Base-by-base conservation (phyloP, 306 rosid genomes). In the Dalbergia cultrata region DNA sequence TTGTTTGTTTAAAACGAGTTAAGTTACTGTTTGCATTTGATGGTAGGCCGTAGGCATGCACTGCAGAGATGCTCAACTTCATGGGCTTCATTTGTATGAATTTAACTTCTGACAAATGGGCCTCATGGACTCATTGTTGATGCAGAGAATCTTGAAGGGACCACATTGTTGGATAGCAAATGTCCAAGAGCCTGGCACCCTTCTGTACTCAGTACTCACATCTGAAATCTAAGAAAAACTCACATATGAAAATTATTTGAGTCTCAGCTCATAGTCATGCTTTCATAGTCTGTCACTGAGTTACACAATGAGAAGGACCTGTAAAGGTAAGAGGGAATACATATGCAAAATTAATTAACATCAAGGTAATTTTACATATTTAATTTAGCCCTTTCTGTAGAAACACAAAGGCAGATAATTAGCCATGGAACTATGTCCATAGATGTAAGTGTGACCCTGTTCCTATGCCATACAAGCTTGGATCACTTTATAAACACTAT, bases 91-190 rank as follows among this genome's bases (percentile, higher is more conserved):
- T 74, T 70, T 52, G 9, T 31, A 6, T 11, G 22, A 50, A 72
- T 57, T 67, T 69, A 43, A 72, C 26, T 73, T 73, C 3, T 66
- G 63, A 74, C 72, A 74, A 9, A 56, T 65, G 75, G 84, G 75
- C 70, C 11, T 53, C 78, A 21, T 21, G 78, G 78, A 13, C 53
- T 74, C 59, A n/a, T 39, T 65, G 13, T 37, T n/a, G 17, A 63
- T 63, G 44, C 22, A 7, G 22, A 33, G 21, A 63, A 33, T 31
- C 9, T 22, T 61, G 67, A 31, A 61, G 34, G 35, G 8, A 9
- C 50, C 21, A 17, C 4, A 8, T 8, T 43, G 35, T 39, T 65
- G 19, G 45, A 11, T 14, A 34, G 18, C 6, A 63, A 63, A 31
- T n/a, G 62, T 26, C 19, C 31, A 35, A 26, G 49, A 63, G 21